These are phyloP conservation scores for Iberis pinnata DNA, from an alignment of 345 rosid species.

Conservation along the genomic window DNA sequence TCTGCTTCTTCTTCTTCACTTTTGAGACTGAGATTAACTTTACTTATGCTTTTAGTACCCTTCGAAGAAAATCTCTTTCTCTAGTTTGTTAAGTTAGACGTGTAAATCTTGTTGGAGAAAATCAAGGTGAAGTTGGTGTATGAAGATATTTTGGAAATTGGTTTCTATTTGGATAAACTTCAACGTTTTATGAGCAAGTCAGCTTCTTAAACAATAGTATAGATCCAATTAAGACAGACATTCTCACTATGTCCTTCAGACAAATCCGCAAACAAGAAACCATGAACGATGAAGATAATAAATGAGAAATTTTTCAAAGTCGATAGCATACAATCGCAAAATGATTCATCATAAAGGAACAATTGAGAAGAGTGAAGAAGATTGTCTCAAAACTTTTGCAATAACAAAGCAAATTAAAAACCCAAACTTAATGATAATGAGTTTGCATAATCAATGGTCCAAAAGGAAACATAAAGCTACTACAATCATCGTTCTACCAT, in stretches of 20 bases:
- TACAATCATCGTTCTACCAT: slow-evolving; percentile 2
- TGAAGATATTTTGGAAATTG: not conserved
- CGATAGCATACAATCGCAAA: slow-evolving; percentile 4
- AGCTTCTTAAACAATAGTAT: too few species aligned
- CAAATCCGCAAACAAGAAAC: not conserved
- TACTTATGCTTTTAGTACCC: too few species aligned
- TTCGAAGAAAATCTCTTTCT: too few species aligned
- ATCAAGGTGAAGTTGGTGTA: not conserved
- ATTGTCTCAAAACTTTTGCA: slow-evolving; percentile 3
- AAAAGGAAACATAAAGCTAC: slow-evolving; percentile 13
- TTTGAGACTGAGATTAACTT: too few species aligned
- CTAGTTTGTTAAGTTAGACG: too few species aligned
- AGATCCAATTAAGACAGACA: not conserved
- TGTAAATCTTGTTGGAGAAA: slow-evolving; percentile 13
- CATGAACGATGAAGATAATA: not conserved
- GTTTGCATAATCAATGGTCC: slow-evolving; percentile 8
- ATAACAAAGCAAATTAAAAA: not conserved
- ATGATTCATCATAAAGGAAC: too few species aligned
- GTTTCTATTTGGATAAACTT: not conserved
- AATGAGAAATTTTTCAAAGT: not conserved
- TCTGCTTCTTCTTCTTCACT: too few species aligned
- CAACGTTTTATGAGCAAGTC: not conserved
- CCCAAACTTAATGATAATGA: slow-evolving; percentile 2
- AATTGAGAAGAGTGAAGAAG: not conserved
- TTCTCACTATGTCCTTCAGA: not conserved